Conservation (phyloP, 2,329 filamentous ascomycete species). For the Sporothrix euskadiensis region DNA sequence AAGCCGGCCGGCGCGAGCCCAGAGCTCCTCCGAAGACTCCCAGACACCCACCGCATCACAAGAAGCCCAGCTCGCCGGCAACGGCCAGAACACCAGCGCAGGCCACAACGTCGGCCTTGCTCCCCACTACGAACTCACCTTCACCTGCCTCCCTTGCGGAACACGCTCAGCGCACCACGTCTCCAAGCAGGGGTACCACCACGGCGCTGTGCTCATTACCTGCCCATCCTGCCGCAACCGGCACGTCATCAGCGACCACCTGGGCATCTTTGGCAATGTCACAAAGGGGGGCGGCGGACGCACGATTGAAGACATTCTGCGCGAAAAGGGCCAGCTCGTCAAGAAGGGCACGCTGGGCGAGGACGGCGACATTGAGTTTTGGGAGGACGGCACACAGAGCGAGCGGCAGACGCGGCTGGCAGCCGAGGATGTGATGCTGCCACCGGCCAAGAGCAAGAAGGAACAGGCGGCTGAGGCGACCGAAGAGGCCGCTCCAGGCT, state of each 20-base stretch:
- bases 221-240: constrained; percentile 84
- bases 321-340: constrained; percentile 71
- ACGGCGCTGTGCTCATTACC: constrained; percentile 82
- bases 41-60: neutral
- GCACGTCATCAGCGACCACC: constrained; percentile 89
- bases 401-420: constrained; percentile 34
- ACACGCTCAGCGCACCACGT: constrained; percentile 79
- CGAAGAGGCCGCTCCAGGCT: constrained; percentile 35
- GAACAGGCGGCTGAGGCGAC: constrained; percentile 15
- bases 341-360: constrained; percentile 70
- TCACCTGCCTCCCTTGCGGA: constrained; percentile 87
- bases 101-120: constrained; percentile 38
- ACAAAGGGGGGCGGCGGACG: constrained; percentile 53
- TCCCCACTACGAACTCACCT: constrained; percentile 82
- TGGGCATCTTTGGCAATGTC: constrained; percentile 66
- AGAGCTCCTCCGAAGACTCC: neutral
- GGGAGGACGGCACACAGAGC: constrained; percentile 67
- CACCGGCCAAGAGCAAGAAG: constrained; percentile 21
- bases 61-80: neutral
- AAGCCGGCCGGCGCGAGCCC: neutral
- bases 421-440: constrained; percentile 31
- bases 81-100: constrained; percentile 12
- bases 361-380: constrained; percentile 90
- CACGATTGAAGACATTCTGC: constrained; percentile 76
- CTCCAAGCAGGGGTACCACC: constrained; percentile 93